Evolutionary conservation across 176 grass and related monocot species (phyloP), one percentile per base, ranked within the genome.

Genomic region (Musa beccarii): DNA sequence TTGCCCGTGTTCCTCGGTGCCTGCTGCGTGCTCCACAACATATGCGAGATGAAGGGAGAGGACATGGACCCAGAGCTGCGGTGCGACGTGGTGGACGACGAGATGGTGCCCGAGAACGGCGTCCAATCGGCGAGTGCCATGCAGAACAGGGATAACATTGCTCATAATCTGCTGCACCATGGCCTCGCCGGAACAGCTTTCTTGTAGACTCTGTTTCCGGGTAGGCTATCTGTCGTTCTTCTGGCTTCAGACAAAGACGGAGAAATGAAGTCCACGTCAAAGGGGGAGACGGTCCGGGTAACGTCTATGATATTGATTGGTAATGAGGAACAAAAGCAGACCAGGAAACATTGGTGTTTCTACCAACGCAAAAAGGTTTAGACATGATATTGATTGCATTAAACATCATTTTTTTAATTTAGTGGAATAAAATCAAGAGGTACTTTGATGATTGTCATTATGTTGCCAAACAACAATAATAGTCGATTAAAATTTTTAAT

Each of bases 21-120:
- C 10, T 97, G 93, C 86, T 89, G 88, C 80, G 88, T 90, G 8
- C 80, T 97, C 9, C 93, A 97, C 79, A 97, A 97, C 90, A 91
- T 93, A 62, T 97, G 93, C 79, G 88, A 97, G 88, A 75, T 81
- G 74, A 59, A 75, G 52, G 79, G 82, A 52, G 90, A 97, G 28
- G 62, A 53, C 13, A 49, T 87, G 62, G 86, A 90, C 17, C 79
- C 78, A 1, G 82, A 93, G 9, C 34, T 66, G n/a, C 21, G 8
- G 8, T 76, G 79, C 43, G 68, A 90, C 59, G 56, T 93, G 71
- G 56, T 88, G 54, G 90, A 97, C 74, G 86, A 91, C 57, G 84
- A 85, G 25, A 82, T 85, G 84, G 72, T 89, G 51, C 74, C 87
- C 16, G 84, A 90, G 13, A 89, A 93, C 79, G 54, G 75, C 17